Percentiles rank a stretch among this genome's conserved stretches.
phyloP scores from a whole-genome alignment of 108 stramenopile genomes.

The Nitzschia putrida region DNA sequence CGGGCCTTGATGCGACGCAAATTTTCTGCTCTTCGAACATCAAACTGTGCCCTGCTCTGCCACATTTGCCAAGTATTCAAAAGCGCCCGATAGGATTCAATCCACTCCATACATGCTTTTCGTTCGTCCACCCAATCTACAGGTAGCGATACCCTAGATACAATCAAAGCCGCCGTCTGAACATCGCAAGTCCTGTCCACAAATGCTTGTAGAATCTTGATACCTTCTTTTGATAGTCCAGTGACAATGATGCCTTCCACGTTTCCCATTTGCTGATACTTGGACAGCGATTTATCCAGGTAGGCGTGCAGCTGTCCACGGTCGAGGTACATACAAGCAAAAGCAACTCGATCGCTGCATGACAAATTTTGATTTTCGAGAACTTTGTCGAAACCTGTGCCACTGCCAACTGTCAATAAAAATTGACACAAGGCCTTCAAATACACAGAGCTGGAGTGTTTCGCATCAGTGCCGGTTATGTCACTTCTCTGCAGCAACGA shows the following conservation, averaged over 20 bases:
- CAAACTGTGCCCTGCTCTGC: constrained; percentile 76
- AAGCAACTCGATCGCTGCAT: constrained; percentile 75
- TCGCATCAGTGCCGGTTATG: constrained; percentile 7
- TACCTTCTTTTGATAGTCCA: constrained; percentile 73
- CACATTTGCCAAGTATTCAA: constrained; percentile 85
- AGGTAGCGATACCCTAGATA: constrained; percentile 72
- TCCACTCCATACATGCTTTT: constrained; percentile 69
- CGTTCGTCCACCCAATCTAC: constrained; percentile 61
- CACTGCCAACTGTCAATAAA: constrained; percentile 53
- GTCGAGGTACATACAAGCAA: constrained; percentile 71
- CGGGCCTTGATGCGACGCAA: constrained; percentile 54
- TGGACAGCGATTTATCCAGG: constrained; percentile 51
- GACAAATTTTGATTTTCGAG: constrained; percentile 56
- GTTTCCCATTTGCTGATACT: constrained; percentile 62
- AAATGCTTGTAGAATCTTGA: constrained; percentile 74
- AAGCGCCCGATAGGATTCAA: constrained; percentile 70
- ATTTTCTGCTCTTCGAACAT: constrained; percentile 72
- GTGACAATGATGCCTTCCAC: constrained; percentile 79
- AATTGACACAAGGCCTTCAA: constrained; percentile 67
- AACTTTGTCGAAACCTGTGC: constrained; percentile 45
- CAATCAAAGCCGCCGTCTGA: constrained; percentile 78
- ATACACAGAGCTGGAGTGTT: constrained; percentile 50
- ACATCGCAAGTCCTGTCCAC: constrained; percentile 73
- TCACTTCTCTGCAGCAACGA: constrained; percentile 49
- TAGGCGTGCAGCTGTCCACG: constrained; percentile 56